Evolutionary conservation across 352 stramenopile genomes (phyloP).

Genomic region (Phytophthora nicotianae): DNA sequence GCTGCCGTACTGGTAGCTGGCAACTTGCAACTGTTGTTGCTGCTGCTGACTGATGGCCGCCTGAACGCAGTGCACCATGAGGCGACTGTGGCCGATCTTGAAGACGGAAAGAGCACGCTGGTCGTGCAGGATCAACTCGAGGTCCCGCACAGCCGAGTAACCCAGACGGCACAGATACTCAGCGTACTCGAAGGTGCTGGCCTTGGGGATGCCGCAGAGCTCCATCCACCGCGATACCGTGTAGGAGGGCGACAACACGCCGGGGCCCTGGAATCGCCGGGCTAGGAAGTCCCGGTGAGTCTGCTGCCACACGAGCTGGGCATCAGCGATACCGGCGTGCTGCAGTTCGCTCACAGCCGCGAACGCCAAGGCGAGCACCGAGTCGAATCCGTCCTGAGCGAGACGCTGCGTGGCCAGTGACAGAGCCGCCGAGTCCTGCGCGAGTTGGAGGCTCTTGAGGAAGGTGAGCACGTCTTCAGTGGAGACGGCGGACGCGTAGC

Average conservation of each 20-base stretch:
- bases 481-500: constrained; percentile 12
- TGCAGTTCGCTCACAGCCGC: constrained; percentile 52
- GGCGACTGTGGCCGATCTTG: constrained; percentile 49
- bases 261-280: constrained; percentile 46
- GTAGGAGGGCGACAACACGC: constrained; percentile 37
- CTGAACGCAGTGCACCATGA: constrained; percentile 53
- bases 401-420: constrained; percentile 43
- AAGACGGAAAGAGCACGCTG: constrained; percentile 49
- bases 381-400: constrained; percentile 65
- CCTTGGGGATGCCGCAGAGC: constrained; percentile 55
- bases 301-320: constrained; percentile 52
- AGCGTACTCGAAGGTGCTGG: constrained; percentile 56
- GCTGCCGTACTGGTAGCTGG: constrained; percentile 37
- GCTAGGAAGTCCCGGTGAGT: constrained; percentile 49
- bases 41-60: constrained; percentile 34
- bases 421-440: constrained; percentile 38
- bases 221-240: constrained; percentile 71
- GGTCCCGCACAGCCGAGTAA: constrained; percentile 60
- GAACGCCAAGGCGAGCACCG: constrained; percentile 58
- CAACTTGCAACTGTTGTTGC: constrained; percentile 31
- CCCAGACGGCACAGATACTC: constrained; percentile 62
- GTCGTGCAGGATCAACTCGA: constrained; percentile 65
- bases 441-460: constrained; percentile 55
- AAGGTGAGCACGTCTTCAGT: constrained; percentile 51
- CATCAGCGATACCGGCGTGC: constrained; percentile 54